These are phyloP conservation scores for Pseudocercospora macadamiae DNA, from an alignment of 2,329 filamentous ascomycete genomes.

Conservation along the genomic window DNA sequence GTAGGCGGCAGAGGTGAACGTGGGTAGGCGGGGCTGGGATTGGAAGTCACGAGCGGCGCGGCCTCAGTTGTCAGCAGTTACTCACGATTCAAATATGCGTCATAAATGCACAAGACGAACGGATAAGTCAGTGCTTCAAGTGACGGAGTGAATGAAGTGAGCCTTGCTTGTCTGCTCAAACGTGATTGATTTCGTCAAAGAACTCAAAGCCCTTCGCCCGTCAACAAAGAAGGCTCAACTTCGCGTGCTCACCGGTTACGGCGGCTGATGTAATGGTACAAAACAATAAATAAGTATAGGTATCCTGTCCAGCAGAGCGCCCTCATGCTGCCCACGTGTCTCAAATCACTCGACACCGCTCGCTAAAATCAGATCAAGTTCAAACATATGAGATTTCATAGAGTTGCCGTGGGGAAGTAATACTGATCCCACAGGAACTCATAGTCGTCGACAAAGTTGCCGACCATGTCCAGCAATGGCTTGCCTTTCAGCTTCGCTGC, in stretches of 20 bases:
- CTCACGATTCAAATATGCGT: conserved; percentile 4
- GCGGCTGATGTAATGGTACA: conserved; percentile 8
- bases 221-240: conserved; percentile 14
- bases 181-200: conserved; percentile 5
- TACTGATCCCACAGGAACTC: conserved; percentile 98
- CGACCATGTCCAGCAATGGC: conserved; percentile 77
- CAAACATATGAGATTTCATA: conserved; percentile 40
- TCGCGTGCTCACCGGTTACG: conserved; percentile 13
- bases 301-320: neutral
- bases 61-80: neutral
- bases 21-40: neutral
- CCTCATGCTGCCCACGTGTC: conserved; percentile 7
- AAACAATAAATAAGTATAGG: neutral
- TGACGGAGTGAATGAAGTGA: conserved; percentile 1
- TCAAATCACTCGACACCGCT: conserved; percentile 16
- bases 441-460: conserved; percentile 90
- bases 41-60: neutral
- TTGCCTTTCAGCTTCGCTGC: conserved; percentile 71
- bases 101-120: neutral
- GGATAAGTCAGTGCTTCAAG: neutral
- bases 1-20: conserved; percentile 5
- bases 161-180: too few relatives aligned
- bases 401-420: conserved; percentile 75
- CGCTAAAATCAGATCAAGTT: conserved; percentile 11
- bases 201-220: neutral